Base-by-base conservation (phyloP, 352 stramenopile genomes). In the Phytophthora niederhauseri region DNA sequence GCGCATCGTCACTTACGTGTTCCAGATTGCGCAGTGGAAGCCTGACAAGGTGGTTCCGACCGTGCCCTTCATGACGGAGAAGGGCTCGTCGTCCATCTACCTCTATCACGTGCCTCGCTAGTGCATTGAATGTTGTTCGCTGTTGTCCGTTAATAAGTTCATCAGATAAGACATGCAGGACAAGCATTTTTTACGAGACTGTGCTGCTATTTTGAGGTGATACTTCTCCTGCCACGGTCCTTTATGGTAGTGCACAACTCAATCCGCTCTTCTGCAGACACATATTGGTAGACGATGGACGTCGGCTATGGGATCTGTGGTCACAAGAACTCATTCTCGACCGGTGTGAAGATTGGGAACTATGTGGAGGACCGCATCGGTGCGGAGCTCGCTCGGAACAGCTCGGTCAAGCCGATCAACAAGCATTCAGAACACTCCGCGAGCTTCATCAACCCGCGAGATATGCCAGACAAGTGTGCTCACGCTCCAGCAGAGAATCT, bases 271-370 rank as follows among this genome's bases (percentile, higher is more conserved):
- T 30, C 28, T 34, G 11, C 43, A 57, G 31, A 54, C 9, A 36
- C 6, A 38, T 0, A 53, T 50, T 30, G 3, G 14, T 41, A 22
- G 41, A 49, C 14, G 17, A 86, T 87, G 77, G 77, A 75, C 59
- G 53, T 74, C 30, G 87, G 87, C 7, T 93, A 85, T 56, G 87
- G 87, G 45, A 83, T 94, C 46, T 92, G 85, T 52, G 85, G 87
- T 3, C 87, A 94, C 80, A 94, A 94, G 81, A 95, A 95, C 78
- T 73, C 81, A 66, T 95, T 89, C 65, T 83, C 75, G 8, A 87
- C 82, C 20, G 76, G 78, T 28, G 82, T 93, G 50, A 92, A 93
- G 70, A 73, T 92, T 64, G 85, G 87, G 34, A 95, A 94, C 68
- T 95, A 91, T 73, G 87, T 94, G 31, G 85, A 95, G 55, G 87